Percentiles rank a stretch among this genome's conserved stretches.
Conservation (phyloP, 1,284 basidiomycete genomes). For the Heterobasidion occidentale region DNA sequence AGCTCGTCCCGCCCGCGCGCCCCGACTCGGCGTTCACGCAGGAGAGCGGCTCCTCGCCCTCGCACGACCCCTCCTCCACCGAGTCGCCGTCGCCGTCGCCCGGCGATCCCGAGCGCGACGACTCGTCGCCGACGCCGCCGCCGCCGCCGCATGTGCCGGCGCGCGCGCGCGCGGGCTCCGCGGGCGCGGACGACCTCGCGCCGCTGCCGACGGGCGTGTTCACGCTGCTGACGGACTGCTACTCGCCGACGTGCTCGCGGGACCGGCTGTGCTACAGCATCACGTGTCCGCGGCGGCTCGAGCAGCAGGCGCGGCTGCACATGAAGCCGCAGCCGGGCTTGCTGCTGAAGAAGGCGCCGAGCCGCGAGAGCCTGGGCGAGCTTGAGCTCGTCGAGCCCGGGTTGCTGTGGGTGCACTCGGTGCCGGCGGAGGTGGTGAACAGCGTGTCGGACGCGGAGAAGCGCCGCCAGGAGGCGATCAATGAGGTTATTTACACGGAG, state of each 20-base stretch:
- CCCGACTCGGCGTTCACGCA: constrained; percentile 10
- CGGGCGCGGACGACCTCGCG: constrained; percentile 45
- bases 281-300: constrained; percentile 88
- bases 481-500: constrained; percentile 98
- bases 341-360: constrained; percentile 67
- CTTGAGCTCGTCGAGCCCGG: constrained; percentile 67
- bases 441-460: constrained; percentile 91
- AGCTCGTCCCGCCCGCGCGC: constrained; percentile 2
- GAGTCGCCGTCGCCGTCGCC: constrained; percentile 30
- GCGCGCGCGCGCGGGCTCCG: constrained; percentile 31
- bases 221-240: constrained; percentile 95
- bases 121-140: constrained; percentile 29
- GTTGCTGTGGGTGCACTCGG: constrained; percentile 95
- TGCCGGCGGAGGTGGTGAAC: constrained; percentile 90
- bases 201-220: constrained; percentile 92
- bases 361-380: constrained; percentile 72
- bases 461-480: constrained; percentile 97
- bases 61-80: constrained; percentile 19
- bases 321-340: constrained; percentile 86
- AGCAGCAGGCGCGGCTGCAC: constrained; percentile 89
- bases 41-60: constrained; percentile 25
- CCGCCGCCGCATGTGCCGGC: constrained; percentile 12
- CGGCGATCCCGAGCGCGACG: constrained; percentile 24
- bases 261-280: constrained; percentile 95
- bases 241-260: constrained; percentile 94